Evolutionary conservation across 345 rosid species (phyloP).

Genomic region (Ceriops tagal): DNA sequence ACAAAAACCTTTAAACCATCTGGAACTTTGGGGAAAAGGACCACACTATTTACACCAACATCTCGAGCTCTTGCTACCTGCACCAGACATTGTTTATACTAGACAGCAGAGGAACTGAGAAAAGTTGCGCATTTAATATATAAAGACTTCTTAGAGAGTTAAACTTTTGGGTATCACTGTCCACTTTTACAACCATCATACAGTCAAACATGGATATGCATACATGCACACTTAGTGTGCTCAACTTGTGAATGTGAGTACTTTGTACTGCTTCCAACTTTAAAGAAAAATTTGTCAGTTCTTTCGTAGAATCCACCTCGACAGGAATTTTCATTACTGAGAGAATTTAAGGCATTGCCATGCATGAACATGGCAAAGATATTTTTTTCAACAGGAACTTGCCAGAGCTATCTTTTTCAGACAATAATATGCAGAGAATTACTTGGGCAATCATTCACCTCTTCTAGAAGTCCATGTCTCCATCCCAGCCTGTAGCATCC

Average conservation of each 20-base stretch:
- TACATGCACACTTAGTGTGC: too few relatives aligned
- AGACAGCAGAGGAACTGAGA: not conserved
- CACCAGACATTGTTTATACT: constrained; percentile 8
- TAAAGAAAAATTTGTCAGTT: not conserved
- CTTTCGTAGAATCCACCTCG: not conserved
- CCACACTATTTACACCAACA: constrained; percentile 85
- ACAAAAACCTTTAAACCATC: constrained; percentile 79
- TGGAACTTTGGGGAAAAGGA: constrained; percentile 92
- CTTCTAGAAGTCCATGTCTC: constrained; percentile 87
- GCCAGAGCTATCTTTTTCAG: not conserved
- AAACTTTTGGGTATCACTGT: not conserved
- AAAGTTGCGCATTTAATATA: not conserved
- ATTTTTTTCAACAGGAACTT: too few relatives aligned
- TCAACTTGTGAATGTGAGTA: too few relatives aligned
- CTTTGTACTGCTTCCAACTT: not conserved
- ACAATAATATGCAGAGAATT: not conserved
- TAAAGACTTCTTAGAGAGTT: not conserved
- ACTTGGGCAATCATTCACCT: constrained; percentile 41
- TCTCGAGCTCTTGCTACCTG: constrained; percentile 91
- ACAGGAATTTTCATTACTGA: not conserved
- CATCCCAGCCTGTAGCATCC: constrained; percentile 98
- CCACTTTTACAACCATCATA: too few relatives aligned
- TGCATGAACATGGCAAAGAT: not conserved
- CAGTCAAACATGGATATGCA: too few relatives aligned
- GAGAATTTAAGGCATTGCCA: not conserved